Evolutionary conservation across 495 filamentous ascomycete species (phyloP).

Genomic region (Penicillium lagena): DNA sequence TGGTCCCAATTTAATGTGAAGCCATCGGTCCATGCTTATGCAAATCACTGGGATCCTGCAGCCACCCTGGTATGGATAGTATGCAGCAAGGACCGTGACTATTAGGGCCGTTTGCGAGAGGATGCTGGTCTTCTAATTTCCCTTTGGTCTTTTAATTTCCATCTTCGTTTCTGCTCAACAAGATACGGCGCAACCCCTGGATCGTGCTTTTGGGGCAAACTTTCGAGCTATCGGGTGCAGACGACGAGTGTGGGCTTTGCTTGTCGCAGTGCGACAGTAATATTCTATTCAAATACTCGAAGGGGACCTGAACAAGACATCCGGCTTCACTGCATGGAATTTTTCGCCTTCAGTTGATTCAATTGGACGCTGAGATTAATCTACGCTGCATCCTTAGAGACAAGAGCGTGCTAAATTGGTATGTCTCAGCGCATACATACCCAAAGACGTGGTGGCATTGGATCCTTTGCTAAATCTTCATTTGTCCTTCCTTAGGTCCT

Average conservation of each 20-base stretch:
- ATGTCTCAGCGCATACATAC: not conserved
- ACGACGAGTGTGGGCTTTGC: no score
- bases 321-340: not conserved
- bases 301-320: no score
- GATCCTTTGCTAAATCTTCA: not conserved
- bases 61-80: conserved; percentile 26
- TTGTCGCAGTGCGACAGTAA: no score
- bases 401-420: not conserved
- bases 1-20: not conserved
- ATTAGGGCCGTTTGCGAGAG: conserved; percentile 18
- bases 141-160: conserved; percentile 8
- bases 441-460: not conserved
- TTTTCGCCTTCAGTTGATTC: not conserved
- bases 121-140: conserved; percentile 23
- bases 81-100: conserved; percentile 21
- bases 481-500: not conserved
- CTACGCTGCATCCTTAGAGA: not conserved
- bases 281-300: no score
- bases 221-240: no score
- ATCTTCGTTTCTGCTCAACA: conserved; percentile 8
- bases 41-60: conserved; percentile 25
- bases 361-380: not conserved
- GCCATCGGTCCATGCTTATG: conserved; percentile 13
- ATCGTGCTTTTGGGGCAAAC: no score
- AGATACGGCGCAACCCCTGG: not conserved